These are phyloP conservation scores for Hippophae gyantsensis DNA, from an alignment of 306 rosid genomes.

Conservation along the genomic window DNA sequence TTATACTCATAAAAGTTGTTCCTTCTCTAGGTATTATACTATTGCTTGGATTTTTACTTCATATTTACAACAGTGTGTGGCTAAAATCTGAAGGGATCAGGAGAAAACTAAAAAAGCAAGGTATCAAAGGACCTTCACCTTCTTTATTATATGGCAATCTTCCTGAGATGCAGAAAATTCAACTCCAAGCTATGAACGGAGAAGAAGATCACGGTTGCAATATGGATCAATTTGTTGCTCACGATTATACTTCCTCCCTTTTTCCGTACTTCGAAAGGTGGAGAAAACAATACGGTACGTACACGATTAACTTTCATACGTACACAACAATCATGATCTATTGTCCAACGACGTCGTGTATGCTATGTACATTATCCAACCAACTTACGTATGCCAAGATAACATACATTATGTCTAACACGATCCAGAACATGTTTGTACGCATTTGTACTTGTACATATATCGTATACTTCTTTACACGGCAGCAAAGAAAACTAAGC, in stretches of 20 bases:
- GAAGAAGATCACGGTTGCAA: neutral
- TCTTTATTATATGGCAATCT: slow-evolving; percentile 58
- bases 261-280: slow-evolving; percentile 83
- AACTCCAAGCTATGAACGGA: slow-evolving; percentile 23
- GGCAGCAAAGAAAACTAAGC: too few species aligned
- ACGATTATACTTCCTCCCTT: slow-evolving; percentile 67
- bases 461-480: too few species aligned
- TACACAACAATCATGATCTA: too few species aligned
- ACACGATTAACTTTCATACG: too few species aligned
- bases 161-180: slow-evolving; percentile 65
- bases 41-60: slow-evolving; percentile 26
- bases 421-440: too few species aligned
- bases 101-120: slow-evolving; percentile 50
- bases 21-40: slow-evolving; percentile 22
- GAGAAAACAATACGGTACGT: slow-evolving; percentile 73
- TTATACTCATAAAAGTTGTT: neutral
- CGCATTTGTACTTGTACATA: too few species aligned
- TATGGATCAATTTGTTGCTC: slow-evolving; percentile 38
- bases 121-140: slow-evolving; percentile 69
- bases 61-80: slow-evolving; percentile 38
- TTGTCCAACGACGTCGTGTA: too few species aligned
- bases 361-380: too few species aligned
- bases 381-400: too few species aligned
- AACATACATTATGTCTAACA: too few species aligned
- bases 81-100: slow-evolving; percentile 38